Base-by-base conservation (phyloP, 495 filamentous ascomycete species). In the Podospora tetraspora region DNA sequence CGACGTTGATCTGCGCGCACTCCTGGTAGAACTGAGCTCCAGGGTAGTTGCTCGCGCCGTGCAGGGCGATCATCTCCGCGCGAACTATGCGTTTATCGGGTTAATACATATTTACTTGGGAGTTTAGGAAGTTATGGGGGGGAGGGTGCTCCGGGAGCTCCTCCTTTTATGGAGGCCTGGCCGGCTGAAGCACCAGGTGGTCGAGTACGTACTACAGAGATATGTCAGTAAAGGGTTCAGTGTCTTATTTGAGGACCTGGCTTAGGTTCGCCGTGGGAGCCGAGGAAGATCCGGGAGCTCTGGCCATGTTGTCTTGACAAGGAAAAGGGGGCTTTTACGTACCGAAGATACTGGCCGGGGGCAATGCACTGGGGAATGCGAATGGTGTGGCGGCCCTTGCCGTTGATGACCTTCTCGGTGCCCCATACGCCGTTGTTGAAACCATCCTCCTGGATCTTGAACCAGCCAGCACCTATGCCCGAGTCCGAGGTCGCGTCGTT, bases 1-100 rank as follows among this genome's bases (percentile, higher is more conserved):
- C 77, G 59, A 84, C 73, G 58, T 82, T 83, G 70, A 84, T 74
- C 70, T 84, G 81, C 12, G 81, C 81, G 62, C 81, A 84, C 78
- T 84, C 81, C 79, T 82, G 80, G 63, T 85, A 87, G 63, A 87
- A 82, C 75, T 87, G 84, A 13, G 83, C 83, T 12, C 81, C 80
- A 3, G 79, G 76, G 23, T 74, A 69, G 29, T 75, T 75, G 52
- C 70, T n/a, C 10, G 82, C 82, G 61, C 69, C 79, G 68, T 87
- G 85, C 3, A 86, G 75, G 1, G 81, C 84, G 64, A 87, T 84
- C 71, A 85, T 77, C 73, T 87, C 84, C 8, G 82, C 80, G 16
- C 84, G 81, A 22, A 87, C 79, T 19, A 27, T 27, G 0, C 4
- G 27, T 27, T 27, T 27, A 27, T 27, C 27, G 27, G 3, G 27